A percentile compares a stretch with the other conserved stretches of the same genome.
These are phyloP conservation scores for Dothistroma pini DNA, from an alignment of 2,329 filamentous ascomycete species.

Conservation along the genomic window DNA sequence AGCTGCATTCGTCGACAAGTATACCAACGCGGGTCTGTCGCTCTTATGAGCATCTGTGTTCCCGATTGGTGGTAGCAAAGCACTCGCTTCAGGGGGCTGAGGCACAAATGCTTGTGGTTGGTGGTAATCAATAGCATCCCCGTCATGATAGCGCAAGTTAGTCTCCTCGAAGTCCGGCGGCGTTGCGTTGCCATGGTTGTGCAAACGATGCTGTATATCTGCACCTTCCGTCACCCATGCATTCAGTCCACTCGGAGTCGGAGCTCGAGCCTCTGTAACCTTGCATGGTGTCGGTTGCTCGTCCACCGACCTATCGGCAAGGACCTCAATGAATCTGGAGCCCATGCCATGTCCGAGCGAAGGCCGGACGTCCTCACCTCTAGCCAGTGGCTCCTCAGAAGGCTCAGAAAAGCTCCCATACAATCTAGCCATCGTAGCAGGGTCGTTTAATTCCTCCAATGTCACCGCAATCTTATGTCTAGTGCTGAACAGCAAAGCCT, in stretches of 20 bases:
- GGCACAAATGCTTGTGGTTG: not conserved
- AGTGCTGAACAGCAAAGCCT: not conserved
- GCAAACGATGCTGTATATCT: not conserved
- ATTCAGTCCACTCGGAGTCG: not conserved
- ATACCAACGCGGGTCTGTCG: too few relatives aligned
- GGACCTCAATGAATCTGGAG: too few relatives aligned
- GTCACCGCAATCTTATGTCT: not conserved
- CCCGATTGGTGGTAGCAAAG: too few relatives aligned
- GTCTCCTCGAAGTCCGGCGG: not conserved
- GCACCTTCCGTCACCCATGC: not conserved
- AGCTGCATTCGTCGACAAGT: too few relatives aligned
- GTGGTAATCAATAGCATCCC: not conserved
- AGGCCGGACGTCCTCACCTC: too few relatives aligned
- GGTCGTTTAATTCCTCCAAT: not conserved
- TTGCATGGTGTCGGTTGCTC: too few relatives aligned
- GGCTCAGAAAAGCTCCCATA: not conserved
- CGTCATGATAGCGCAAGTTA: not conserved
- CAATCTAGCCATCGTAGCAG: not conserved
- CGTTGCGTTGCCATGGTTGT: not conserved
- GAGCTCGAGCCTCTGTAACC: not conserved
- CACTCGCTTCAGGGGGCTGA: too few relatives aligned
- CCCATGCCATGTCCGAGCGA: too few relatives aligned
- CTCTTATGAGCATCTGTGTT: too few relatives aligned
- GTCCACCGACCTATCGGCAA: too few relatives aligned
- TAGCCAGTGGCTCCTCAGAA: too few relatives aligned